Conservation (phyloP, 2,329 filamentous ascomycete species). For the Aureobasidium pullulans region DNA sequence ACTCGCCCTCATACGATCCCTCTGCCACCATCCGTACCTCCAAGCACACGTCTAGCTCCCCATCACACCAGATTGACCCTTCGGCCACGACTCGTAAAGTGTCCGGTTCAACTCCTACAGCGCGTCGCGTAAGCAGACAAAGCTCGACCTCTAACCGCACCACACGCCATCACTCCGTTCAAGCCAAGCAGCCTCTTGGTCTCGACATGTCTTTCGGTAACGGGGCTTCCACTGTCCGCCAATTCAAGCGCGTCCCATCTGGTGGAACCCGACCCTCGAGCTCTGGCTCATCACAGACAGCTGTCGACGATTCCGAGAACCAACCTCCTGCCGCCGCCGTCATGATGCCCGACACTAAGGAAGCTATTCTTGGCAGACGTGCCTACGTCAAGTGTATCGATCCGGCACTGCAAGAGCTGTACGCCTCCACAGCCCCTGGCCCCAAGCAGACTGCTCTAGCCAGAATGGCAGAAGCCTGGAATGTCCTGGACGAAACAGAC, state of each 20-base stretch:
- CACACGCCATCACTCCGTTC: conserved; percentile 36
- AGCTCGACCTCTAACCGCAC: conserved; percentile 34
- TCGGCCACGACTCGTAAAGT: conserved; percentile 33
- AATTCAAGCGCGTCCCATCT: conserved; percentile 77
- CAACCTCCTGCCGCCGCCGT: conserved; percentile 40
- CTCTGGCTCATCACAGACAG: conserved; percentile 5
- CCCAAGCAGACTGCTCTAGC: conserved; percentile 78
- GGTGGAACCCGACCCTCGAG: conserved; percentile 16
- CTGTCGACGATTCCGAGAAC: conserved; percentile 54
- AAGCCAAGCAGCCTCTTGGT: conserved; percentile 66
- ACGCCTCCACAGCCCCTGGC: conserved; percentile 61
- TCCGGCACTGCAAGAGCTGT: conserved; percentile 72
- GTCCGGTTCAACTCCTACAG: conserved; percentile 27
- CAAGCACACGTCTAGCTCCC: conserved; percentile 25
- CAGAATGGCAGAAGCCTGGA: conserved; percentile 77
- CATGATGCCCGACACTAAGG: conserved; percentile 47
- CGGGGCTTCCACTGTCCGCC: conserved; percentile 79
- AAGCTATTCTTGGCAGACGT: conserved; percentile 72
- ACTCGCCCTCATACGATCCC: conserved; percentile 20
- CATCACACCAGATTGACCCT: conserved; percentile 22
- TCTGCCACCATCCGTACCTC: conserved; percentile 32
- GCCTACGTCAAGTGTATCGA: conserved; percentile 78
- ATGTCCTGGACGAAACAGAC: conserved; percentile 74
- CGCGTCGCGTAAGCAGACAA: conserved; percentile 26
- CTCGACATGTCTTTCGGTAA: conserved; percentile 93